Evolutionary conservation across 768 basidiomycete species (phyloP), one percentile per base, ranked within the genome.

Genomic region (Naganishia randhawae): DNA sequence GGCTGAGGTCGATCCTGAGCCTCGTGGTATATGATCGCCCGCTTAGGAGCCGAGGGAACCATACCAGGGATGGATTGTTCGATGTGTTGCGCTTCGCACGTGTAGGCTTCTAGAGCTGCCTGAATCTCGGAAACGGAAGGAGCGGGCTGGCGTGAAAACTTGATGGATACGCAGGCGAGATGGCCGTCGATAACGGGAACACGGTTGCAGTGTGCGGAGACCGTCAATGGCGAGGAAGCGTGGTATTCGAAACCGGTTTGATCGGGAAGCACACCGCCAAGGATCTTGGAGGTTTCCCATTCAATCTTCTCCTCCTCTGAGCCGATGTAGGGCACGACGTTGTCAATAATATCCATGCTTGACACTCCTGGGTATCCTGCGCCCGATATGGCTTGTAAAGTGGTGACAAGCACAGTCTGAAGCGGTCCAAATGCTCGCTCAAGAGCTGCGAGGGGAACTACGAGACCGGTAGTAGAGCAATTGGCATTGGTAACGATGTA

Each of bases 401-500:
- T 99, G 7, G 92, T 96, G 78, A 94, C 89, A 75, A 97, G 82
- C 75, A 91, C 87, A 1, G 87, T 85, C 73, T 97, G 91, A 77
- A 99, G 84, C n/a, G 93, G 94, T 6, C 96, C 96, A 70, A 98
- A 99, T 0, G 89, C 84, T 35, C 84, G 86, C 80, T 96, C 93
- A 72, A 97, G 85, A 0, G 93, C 92, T 54, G 86, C 85, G 73
- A 97, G 87, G n/a, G 93, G 91, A 68, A 96, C 86, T 68, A 92
- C 91, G 76, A 88, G 84, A 50, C 90, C 94, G 0, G 96, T 99
- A 3, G 96, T 97, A 27, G 91, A 89, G 82, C 96, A 98, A 82
- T 98, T 99, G 73, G 96, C 96, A 79, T 99, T 99, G 67, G 93
- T 94, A 70, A 99, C 88, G 79, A 99, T 94, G 83, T 92, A 98